phyloP scores from a whole-genome alignment of 2,329 filamentous ascomycete genomes.

The Shiraia sp. region DNA sequence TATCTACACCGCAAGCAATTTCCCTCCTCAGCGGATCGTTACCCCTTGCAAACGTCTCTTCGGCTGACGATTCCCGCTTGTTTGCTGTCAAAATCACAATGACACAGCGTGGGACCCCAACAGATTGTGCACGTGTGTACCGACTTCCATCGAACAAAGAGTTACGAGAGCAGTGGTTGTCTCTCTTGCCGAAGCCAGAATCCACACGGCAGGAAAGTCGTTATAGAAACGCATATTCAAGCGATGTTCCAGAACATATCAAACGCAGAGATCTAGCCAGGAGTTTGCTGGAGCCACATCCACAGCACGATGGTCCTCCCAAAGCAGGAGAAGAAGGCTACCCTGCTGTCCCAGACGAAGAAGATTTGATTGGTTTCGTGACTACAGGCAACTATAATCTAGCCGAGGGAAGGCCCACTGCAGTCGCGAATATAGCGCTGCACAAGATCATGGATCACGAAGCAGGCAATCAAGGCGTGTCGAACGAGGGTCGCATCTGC shows the following conservation, averaged over 20 bases:
- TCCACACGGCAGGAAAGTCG: constrained; percentile 12
- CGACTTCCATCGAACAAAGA: constrained; percentile 67
- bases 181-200: constrained; percentile 52
- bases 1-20: constrained; percentile 36
- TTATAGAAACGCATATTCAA: constrained; percentile 7
- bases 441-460: constrained; percentile 58
- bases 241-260: constrained; percentile 24
- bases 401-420: constrained; percentile 73
- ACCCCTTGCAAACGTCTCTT: no score
- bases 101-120: constrained; percentile 70
- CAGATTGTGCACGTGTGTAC: constrained; percentile 79
- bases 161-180: constrained; percentile 73
- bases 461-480: constrained; percentile 25
- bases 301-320: constrained; percentile 6
- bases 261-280: constrained; percentile 28
- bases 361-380: constrained; percentile 86
- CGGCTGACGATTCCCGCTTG: constrained; percentile 30
- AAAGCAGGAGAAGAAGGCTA: constrained; percentile 50
- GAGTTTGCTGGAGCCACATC: constrained; percentile 25
- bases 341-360: constrained; percentile 70
- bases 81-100: constrained; percentile 70
- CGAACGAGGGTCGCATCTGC: constrained; percentile 59
- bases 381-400: constrained; percentile 86
- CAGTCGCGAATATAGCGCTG: constrained; percentile 71
- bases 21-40: no score